Conservation (phyloP, 192 early-diverging fungal genomes). For the Gamsiella multidivaricata region DNA sequence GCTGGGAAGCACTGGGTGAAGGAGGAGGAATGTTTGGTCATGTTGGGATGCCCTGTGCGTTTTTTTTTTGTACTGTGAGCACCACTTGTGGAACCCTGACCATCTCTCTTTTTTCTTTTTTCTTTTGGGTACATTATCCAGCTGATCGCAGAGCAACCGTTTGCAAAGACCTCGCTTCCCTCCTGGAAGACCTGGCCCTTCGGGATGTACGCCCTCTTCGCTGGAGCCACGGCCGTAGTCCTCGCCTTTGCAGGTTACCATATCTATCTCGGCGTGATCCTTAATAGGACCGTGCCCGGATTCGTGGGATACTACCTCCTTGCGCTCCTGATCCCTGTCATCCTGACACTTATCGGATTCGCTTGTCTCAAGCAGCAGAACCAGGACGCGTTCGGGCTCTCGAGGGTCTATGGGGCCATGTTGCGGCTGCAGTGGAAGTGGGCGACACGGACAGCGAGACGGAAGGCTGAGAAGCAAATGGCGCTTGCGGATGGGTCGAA, state of each 20-base stretch:
- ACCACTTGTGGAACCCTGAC: background rate
- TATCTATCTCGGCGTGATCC: conserved; percentile 56
- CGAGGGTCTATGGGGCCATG: conserved; percentile 35
- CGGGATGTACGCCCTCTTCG: conserved; percentile 73
- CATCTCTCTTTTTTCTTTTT: background rate
- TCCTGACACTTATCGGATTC: conserved; percentile 51
- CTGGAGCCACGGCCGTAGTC: conserved; percentile 63
- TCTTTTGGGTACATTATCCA: conserved; percentile 14
- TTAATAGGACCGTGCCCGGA: conserved; percentile 32
- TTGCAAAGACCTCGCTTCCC: conserved; percentile 73
- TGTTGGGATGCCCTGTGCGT: no score
- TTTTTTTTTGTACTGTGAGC: no score
- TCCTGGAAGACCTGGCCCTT: conserved; percentile 71
- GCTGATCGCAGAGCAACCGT: conserved; percentile 74
- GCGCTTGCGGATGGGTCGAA: conserved; percentile 10
- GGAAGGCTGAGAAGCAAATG: conserved; percentile 25
- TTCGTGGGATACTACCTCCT: conserved; percentile 62
- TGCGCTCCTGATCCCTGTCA: conserved; percentile 55
- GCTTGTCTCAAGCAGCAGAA: conserved; percentile 58
- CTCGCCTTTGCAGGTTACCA: conserved; percentile 71
- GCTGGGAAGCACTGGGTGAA: no score
- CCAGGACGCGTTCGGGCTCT: conserved; percentile 33
- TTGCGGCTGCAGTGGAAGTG: conserved; percentile 16
- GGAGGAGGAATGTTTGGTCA: no score
- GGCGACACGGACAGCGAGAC: background rate